phyloP scores from a whole-genome alignment of 768 basidiomycete species.

The Grammothele lineata region DNA sequence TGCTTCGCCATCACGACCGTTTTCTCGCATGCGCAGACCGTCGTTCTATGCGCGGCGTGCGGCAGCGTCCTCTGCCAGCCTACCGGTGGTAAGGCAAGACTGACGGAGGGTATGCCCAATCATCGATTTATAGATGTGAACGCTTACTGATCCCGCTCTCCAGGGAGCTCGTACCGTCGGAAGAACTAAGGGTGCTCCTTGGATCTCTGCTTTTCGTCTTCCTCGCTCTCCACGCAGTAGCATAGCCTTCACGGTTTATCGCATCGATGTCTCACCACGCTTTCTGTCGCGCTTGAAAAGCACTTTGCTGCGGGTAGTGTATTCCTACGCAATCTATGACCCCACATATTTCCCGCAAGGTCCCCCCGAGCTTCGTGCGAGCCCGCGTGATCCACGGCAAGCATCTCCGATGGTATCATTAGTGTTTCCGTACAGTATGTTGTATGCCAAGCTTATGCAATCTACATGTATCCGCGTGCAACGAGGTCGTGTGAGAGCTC shows the following conservation, averaged over 20 bases:
- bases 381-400: too few relatives aligned
- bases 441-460: slow-evolving; percentile 1
- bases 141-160: slow-evolving; percentile 11
- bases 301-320: slow-evolving; percentile 18
- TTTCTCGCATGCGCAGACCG: slow-evolving; percentile 99
- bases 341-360: slow-evolving; percentile 11
- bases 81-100: slow-evolving; percentile 94
- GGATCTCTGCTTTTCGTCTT: slow-evolving; percentile 7
- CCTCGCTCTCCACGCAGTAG: slow-evolving; percentile 12
- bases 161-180: slow-evolving; percentile 97
- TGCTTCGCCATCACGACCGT: slow-evolving; percentile 96
- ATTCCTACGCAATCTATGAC: slow-evolving; percentile 15
- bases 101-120: slow-evolving; percentile 86
- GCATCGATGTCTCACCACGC: slow-evolving; percentile 14
- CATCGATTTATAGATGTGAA: too few relatives aligned
- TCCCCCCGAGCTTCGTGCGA: background rate
- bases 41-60: slow-evolving; percentile 91
- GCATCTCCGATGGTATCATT: slow-evolving; percentile 2
- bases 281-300: slow-evolving; percentile 17
- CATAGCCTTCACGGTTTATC: slow-evolving; percentile 11
- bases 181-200: slow-evolving; percentile 57
- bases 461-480: background rate
- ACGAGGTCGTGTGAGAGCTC: too few relatives aligned
- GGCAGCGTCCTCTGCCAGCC: slow-evolving; percentile 95
- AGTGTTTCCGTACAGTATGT: slow-evolving; percentile 1